These are phyloP conservation scores for Cicer bijugum DNA, from an alignment of 306 rosid species.

Conservation along the genomic window DNA sequence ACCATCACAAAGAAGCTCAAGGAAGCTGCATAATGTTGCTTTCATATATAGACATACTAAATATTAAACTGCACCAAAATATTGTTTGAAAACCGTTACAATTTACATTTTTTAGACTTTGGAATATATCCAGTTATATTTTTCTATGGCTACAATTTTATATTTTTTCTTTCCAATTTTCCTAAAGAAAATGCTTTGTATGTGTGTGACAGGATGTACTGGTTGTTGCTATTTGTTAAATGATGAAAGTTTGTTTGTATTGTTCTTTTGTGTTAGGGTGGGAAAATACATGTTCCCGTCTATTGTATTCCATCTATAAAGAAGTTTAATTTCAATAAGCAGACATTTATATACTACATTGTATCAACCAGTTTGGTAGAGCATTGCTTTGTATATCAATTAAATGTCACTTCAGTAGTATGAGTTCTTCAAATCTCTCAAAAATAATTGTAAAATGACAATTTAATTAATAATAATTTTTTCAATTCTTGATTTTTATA, in stretches of 20 bases:
- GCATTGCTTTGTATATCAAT: too few species aligned
- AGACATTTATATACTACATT: too few species aligned
- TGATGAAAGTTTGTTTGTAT: slow-evolving; percentile 49
- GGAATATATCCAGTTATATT: slow-evolving; percentile 46
- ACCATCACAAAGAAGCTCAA: slow-evolving; percentile 91
- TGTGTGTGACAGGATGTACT: slow-evolving; percentile 57
- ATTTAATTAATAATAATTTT: too few species aligned
- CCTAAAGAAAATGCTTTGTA: slow-evolving; percentile 45
- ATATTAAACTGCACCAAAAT: slow-evolving; percentile 40
- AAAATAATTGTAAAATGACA: too few species aligned
- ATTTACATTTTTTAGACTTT: slow-evolving; percentile 51
- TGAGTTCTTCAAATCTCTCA: too few species aligned
- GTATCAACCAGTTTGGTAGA: too few species aligned
- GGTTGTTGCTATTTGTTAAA: slow-evolving; percentile 49
- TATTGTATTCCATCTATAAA: slow-evolving; percentile 31
- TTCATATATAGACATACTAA: slow-evolving; percentile 44
- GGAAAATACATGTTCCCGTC: slow-evolving; percentile 25
- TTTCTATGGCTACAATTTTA: slow-evolving; percentile 52
- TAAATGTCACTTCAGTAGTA: too few species aligned
- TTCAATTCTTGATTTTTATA: too few species aligned
- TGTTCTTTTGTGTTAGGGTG: slow-evolving; percentile 33
- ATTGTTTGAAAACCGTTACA: slow-evolving; percentile 45
- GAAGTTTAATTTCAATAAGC: slow-evolving; percentile 24
- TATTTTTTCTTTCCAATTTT: slow-evolving; percentile 8
- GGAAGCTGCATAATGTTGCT: slow-evolving; percentile 59